Percentiles rank a stretch among this genome's conserved stretches.
Evolutionary conservation across 2,329 filamentous ascomycete species (phyloP).

Genomic region (Alternaria brassicicola): DNA sequence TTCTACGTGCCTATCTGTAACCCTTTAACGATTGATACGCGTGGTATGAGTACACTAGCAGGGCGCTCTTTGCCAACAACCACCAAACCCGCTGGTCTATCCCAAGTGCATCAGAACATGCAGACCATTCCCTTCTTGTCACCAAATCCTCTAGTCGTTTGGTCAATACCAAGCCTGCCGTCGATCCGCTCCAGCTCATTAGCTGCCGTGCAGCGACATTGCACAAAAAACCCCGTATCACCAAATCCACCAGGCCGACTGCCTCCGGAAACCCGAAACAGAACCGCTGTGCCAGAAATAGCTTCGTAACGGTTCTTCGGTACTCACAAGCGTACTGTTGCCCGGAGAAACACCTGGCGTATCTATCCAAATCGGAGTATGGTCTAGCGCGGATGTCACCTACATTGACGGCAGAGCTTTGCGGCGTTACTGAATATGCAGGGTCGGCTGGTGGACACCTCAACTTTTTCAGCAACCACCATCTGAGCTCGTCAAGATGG

Average conservation of each 20-base stretch:
- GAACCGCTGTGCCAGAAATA: conserved; percentile 52
- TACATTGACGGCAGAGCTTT: conserved; percentile 17
- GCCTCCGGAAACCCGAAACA: conserved; percentile 47
- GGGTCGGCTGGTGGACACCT: conserved; percentile 50
- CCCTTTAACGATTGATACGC: conserved; percentile 39
- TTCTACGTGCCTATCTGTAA: conserved; percentile 22
- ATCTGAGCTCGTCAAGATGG: conserved; percentile 40
- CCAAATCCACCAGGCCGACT: conserved; percentile 72
- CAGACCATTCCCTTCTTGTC: neutral
- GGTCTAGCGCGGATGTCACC: conserved; percentile 49
- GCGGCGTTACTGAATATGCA: conserved; percentile 43
- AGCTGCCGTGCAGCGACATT: conserved; percentile 32
- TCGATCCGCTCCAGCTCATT: conserved; percentile 12
- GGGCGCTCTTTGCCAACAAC: conserved; percentile 7
- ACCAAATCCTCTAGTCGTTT: neutral
- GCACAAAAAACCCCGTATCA: conserved; percentile 68
- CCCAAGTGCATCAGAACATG: neutral
- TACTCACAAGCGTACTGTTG: conserved; percentile 39
- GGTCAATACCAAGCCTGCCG: neutral
- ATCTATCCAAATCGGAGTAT: conserved; percentile 50
- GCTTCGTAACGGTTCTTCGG: conserved; percentile 46
- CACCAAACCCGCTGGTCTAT: conserved; percentile 8
- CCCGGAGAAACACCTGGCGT: conserved; percentile 32
- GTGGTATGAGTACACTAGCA: conserved; percentile 26
- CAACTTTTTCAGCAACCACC: conserved; percentile 46